Evolutionary conservation across 176 grass and related monocot species (phyloP).

Genomic region (Zoysia pacifica): DNA sequence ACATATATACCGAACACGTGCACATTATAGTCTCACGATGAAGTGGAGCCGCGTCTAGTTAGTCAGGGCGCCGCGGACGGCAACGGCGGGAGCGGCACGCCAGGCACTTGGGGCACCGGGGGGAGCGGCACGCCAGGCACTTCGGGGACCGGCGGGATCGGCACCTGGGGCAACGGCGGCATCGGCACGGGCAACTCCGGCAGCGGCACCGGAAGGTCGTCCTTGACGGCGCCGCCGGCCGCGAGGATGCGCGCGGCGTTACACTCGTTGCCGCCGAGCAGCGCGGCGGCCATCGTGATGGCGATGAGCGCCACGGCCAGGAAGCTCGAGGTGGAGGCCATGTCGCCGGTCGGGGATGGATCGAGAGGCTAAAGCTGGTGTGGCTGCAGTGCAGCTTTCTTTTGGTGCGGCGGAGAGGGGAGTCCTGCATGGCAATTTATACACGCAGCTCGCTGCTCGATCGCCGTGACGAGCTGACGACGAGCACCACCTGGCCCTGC

Average conservation of each 20-base stretch:
- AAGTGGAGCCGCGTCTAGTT: background rate
- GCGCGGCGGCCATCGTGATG: conserved; percentile 4
- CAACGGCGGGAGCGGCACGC: background rate
- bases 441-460: background rate
- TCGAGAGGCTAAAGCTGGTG: background rate
- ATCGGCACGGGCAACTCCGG: background rate
- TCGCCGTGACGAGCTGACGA: too few relatives aligned
- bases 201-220: conserved; percentile 12
- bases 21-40: too few relatives aligned
- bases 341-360: background rate
- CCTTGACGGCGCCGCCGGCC: background rate
- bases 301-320: conserved; percentile 13
- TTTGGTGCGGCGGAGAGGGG: background rate
- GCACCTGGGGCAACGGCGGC: conserved; percentile 3
- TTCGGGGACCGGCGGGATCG: background rate
- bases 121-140: background rate
- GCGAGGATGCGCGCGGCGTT: conserved; percentile 43
- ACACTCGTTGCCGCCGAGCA: conserved; percentile 26
- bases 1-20: too few relatives aligned
- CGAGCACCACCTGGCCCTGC: too few relatives aligned
- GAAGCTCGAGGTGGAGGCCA: conserved; percentile 38
- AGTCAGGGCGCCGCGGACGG: background rate
- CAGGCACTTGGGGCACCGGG: background rate
- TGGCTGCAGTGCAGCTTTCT: background rate
- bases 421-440: conserved; percentile 33